Base-by-base conservation (phyloP, 768 basidiomycete species). In the Tylopilus plumbeoviolaceoides region DNA sequence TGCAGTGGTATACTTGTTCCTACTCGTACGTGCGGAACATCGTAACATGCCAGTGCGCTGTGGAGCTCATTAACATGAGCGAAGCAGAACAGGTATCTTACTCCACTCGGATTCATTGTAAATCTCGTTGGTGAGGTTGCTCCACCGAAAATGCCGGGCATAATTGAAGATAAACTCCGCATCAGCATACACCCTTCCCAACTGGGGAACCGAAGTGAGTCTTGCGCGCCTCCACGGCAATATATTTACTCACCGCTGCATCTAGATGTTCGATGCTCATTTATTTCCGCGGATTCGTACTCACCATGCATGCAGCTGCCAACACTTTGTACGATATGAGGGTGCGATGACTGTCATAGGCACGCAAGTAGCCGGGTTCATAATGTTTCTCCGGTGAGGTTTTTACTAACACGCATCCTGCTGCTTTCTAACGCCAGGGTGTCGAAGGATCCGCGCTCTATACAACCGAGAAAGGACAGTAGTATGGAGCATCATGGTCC, bases 21-120 rank as follows among this genome's bases (percentile, higher is more conserved):
- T 74, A 15, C 20, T 76, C 31, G 75, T 75, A 58, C 44, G 72
- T 54, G 2, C 8, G 40, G 38, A 39, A 20, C 17, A 4, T 17
- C 14, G 5, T 31, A 38, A 43, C 10, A 30, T 20, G n/a, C n/a
- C n/a, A n/a, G n/a, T n/a, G 31, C 28, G 7, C 51, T 35, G 15
- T 9, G 7, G 7, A 20, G 44, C 31, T 48, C 43, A 55, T n/a
- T n/a, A n/a, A n/a, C n/a, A n/a, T n/a, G 1, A 8, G 35, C 5
- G 14, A 36, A 31, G 39, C 47, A 85, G 83, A 85, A 85, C 58
- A 78, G 84, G 23, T 86, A 86, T 59, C 66, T 85, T 18, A 83
- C 80, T 0, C 83, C 83, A 0, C 66, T 85, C 3, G 81, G 79
- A 1, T 85, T 86, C 60, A 76, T 84, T 17, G 63, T 84, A 42